phyloP scores from a whole-genome alignment of 1,139 yeast genomes.

The Groenewaldozyma sp. region DNA sequence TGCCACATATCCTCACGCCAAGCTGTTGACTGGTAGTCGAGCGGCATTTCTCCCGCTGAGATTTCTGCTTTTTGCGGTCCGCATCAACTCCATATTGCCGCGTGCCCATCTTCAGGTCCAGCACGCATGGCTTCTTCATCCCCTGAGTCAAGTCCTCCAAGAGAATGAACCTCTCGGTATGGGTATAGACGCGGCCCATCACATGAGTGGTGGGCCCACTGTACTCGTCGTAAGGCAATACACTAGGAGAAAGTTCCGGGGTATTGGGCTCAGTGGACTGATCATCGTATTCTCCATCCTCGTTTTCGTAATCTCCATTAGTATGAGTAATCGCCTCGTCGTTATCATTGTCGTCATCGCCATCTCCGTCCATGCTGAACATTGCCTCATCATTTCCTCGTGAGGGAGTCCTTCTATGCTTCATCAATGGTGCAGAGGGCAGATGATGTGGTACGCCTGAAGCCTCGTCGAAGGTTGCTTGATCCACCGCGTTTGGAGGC shows the following conservation, averaged over 20 bases:
- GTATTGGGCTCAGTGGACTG: constrained; percentile 5
- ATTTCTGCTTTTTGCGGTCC: constrained; percentile 52
- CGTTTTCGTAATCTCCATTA: constrained; percentile 3
- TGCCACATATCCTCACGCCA: constrained; percentile 93
- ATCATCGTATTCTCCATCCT: constrained; percentile 1
- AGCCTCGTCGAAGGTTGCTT: no score
- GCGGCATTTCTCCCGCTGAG: constrained; percentile 76
- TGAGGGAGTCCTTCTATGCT: constrained; percentile 3
- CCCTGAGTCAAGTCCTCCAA: constrained; percentile 85
- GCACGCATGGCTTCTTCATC: constrained; percentile 76
- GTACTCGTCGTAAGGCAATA: constrained; percentile 1
- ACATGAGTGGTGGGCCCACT: constrained; percentile 1
- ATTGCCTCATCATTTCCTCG: constrained; percentile 12
- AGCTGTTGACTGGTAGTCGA: constrained; percentile 70
- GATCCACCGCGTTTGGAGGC: no score
- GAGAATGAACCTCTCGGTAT: constrained; percentile 75
- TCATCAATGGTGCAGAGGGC: neutral
- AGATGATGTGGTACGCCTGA: neutral
- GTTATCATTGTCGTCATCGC: constrained; percentile 3
- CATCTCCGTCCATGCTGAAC: constrained; percentile 22
- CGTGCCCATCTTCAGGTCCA: constrained; percentile 97
- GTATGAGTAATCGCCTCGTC: neutral
- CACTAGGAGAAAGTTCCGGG: constrained; percentile 2
- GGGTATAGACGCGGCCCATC: constrained; percentile 18
- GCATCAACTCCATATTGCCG: constrained; percentile 98